A percentile compares a stretch with the other conserved stretches of the same genome.
phyloP scores from a whole-genome alignment of 331 rosid genomes.

The Arachis monticola region DNA sequence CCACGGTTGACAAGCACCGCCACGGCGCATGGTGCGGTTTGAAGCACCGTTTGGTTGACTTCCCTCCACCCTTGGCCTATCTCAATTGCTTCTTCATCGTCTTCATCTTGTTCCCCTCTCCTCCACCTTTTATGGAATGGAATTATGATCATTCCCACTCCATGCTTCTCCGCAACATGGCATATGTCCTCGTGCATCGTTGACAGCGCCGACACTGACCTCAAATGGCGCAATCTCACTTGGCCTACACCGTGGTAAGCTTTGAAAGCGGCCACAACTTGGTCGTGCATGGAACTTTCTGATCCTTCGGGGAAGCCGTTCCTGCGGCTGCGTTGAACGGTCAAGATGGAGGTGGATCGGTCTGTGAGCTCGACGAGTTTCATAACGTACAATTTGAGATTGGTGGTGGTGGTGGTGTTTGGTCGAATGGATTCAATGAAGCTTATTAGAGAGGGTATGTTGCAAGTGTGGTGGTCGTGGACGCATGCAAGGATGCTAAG shows the following conservation, averaged over 20 bases:
- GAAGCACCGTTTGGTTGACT: slow-evolving; percentile 52
- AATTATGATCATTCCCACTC: slow-evolving; percentile 42
- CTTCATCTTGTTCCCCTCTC: slow-evolving; percentile 35
- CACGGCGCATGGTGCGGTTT: slow-evolving; percentile 44
- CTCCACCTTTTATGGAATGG: slow-evolving; percentile 48
- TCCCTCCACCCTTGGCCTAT: slow-evolving; percentile 43
- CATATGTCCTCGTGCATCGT: slow-evolving; percentile 54
- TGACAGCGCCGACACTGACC: slow-evolving; percentile 38
- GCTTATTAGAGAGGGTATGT: slow-evolving; percentile 42
- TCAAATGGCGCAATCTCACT: slow-evolving; percentile 37
- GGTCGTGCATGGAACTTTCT: slow-evolving; percentile 23
- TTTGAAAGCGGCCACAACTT: slow-evolving; percentile 39
- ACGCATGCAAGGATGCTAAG: slow-evolving; percentile 53
- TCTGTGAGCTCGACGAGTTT: slow-evolving; percentile 48
- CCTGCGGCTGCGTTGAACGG: slow-evolving; percentile 44
- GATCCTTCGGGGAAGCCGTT: slow-evolving; percentile 45
- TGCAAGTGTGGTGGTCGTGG: slow-evolving; percentile 44
- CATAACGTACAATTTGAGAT: slow-evolving; percentile 43
- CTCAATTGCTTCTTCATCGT: slow-evolving; percentile 24
- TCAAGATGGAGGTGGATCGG: slow-evolving; percentile 53
- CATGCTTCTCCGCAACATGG: slow-evolving; percentile 44
- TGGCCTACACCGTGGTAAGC: slow-evolving; percentile 33
- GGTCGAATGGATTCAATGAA: slow-evolving; percentile 44
- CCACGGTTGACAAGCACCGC: slow-evolving; percentile 43
- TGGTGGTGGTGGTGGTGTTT: slow-evolving; percentile 7